These are phyloP conservation scores for Przewalskia tangutica DNA, from an alignment of 257 asterid genomes.

Conservation along the genomic window DNA sequence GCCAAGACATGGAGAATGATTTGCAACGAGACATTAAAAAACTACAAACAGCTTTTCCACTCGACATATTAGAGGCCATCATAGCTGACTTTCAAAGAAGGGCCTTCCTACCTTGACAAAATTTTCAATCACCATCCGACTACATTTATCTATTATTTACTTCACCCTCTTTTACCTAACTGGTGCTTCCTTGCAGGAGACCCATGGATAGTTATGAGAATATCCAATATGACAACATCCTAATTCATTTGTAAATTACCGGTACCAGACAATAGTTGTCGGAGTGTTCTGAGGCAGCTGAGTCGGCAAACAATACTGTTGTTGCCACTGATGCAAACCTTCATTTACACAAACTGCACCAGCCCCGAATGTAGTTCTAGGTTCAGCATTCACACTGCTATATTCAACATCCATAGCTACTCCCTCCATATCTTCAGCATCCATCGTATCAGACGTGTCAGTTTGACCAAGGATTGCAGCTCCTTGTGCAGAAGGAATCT, in stretches of 20 bases:
- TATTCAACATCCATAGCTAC: slow-evolving; percentile 55
- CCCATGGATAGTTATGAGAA: not conserved
- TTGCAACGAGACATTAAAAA: not conserved
- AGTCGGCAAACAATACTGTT: slow-evolving; percentile 55
- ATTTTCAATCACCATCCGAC: not conserved
- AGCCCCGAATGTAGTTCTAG: slow-evolving; percentile 1
- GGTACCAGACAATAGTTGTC: slow-evolving; percentile 53
- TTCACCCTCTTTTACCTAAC: not conserved
- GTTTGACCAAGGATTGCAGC: slow-evolving; percentile 7
- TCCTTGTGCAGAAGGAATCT: slow-evolving; percentile 16
- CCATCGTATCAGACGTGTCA: slow-evolving; percentile 47
- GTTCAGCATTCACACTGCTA: slow-evolving; percentile 13
- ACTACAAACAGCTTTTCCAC: not conserved
- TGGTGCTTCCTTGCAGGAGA: not conserved
- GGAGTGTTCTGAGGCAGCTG: slow-evolving; percentile 46
- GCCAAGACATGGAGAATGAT: not conserved
- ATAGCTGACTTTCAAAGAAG: not conserved
- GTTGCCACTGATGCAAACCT: slow-evolving; percentile 58
- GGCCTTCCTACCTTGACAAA: not conserved
- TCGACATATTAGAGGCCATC: not conserved
- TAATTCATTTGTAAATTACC: slow-evolving; percentile 7
- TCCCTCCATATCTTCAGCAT: slow-evolving; percentile 39
- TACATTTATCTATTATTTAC: not conserved
- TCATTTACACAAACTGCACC: slow-evolving; percentile 19
- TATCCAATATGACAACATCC: not conserved